phyloP scores from a whole-genome alignment of 257 asterid species.

The Przewalskia tangutica region DNA sequence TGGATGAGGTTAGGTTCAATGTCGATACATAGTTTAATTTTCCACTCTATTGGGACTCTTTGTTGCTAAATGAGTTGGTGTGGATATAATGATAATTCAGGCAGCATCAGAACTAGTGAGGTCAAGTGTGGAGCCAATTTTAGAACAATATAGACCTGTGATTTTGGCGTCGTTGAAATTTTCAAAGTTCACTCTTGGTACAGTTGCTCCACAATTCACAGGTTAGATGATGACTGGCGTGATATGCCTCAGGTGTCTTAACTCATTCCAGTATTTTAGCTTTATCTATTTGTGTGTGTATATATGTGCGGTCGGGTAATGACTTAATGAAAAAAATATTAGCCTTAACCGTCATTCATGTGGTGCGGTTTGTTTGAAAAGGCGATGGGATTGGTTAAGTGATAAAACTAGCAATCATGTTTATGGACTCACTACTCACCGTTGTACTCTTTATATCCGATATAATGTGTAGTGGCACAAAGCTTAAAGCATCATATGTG shows the following conservation, averaged over 20 bases:
- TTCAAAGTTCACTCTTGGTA: constrained; percentile 85
- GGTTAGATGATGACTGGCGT: constrained; percentile 24
- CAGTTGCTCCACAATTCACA: constrained; percentile 87
- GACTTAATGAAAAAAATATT: not conserved
- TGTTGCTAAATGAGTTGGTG: not conserved
- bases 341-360: not conserved
- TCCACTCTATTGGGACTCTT: not conserved
- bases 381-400: not conserved
- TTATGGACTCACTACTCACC: not conserved
- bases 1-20: constrained; percentile 49
- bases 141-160: constrained; percentile 75
- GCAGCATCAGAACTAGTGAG: constrained; percentile 82
- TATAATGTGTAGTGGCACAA: no score
- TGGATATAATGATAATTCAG: constrained; percentile 23
- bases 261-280: not conserved
- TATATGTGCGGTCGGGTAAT: not conserved
- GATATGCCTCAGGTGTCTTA: not conserved
- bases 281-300: not conserved
- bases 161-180: constrained; percentile 69
- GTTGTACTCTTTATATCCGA: not conserved
- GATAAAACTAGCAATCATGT: not conserved
- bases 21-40: not conserved
- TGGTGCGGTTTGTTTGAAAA: not conserved
- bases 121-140: constrained; percentile 68
- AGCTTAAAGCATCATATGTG: no score